Evolutionary conservation across 1,284 basidiomycete genomes (phyloP), one percentile per base, ranked within the genome.

Genomic region (Athelia psychrophila): DNA sequence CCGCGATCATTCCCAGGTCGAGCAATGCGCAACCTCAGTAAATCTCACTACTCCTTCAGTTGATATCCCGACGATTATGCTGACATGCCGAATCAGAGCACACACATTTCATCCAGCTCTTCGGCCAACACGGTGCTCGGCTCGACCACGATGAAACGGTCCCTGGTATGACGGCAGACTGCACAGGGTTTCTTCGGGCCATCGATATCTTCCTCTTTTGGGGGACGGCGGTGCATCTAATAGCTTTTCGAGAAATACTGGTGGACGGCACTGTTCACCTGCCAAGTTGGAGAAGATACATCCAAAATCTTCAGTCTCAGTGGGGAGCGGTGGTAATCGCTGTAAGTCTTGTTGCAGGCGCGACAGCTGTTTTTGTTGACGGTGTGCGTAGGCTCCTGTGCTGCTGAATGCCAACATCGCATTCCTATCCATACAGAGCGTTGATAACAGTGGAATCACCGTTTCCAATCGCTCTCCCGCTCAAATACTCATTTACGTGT

Each of bases 261-360:
- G 67, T 71, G 0, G 79, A 80, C 54, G 52, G 64, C 2, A 58
- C 77, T n/a, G 64, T 79, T 47, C 60, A 71, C 30, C 55, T 66
- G 22, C 55, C 65, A 0, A 62, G 65, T 1, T 81, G 78, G 75
- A 60, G 52, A 13, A 54, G 64, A 3, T 76, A 75, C 42, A 70
- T 81, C 12, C 56, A 61, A 6, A 75, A 72, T 49, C 59, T 83
- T 25, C 71, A 69, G 13, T 58, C 60, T 2, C 79, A 85, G 54
- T 79, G 83, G 76, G 65, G 68, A 47, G 75, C 78, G 40, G 75
- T 75, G 51, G 70, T 76, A 23, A 67, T 83, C 12, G 74, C 73
- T 53, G 81, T 83, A 52, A n/a, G n/a, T n/a, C n/a, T n/a, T n/a
- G n/a, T n/a, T n/a, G n/a, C n/a, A n/a, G n/a, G n/a, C 32, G 78